Percentiles rank a stretch among this genome's conserved stretches.
Conservation (phyloP, 1,284 basidiomycete species). For the Gomphus bonarii region DNA sequence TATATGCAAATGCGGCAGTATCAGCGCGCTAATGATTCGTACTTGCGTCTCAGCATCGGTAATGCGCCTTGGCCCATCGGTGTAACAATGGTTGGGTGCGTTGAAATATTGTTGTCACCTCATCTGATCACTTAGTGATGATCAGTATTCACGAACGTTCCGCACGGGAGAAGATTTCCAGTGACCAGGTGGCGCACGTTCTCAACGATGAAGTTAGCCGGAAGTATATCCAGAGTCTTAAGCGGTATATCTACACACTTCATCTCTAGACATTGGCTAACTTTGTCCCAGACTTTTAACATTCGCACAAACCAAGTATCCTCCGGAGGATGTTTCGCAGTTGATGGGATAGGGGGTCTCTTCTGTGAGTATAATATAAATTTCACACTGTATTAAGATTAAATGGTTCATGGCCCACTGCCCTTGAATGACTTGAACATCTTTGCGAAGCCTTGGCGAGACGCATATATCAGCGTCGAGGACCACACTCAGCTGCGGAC, state of each 20-base stretch:
- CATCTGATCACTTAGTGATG: slow-evolving; percentile 5
- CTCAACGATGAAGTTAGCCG: slow-evolving; percentile 97
- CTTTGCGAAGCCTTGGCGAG: neutral
- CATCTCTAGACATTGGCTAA: neutral
- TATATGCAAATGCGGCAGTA: slow-evolving; percentile 94
- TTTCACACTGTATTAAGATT: neutral
- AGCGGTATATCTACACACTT: slow-evolving; percentile 48
- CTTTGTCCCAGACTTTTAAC: slow-evolving; percentile 60
- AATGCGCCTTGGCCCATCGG: slow-evolving; percentile 99
- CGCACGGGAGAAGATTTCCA: slow-evolving; percentile 93
- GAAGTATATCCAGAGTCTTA: slow-evolving; percentile 98
- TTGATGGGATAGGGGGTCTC: slow-evolving; percentile 61
- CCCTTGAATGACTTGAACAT: neutral
- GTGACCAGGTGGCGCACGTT: slow-evolving; percentile 95
- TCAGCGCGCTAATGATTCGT: slow-evolving; percentile 92
- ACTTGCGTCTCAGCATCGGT: slow-evolving; percentile 92
- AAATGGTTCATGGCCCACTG: neutral
- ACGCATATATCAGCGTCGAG: neutral
- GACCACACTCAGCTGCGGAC: neutral
- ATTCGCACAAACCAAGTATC: slow-evolving; percentile 91
- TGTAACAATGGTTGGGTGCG: slow-evolving; percentile 95
- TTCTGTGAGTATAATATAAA: neutral
- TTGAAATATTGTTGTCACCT: slow-evolving; percentile 13
- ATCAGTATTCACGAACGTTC: slow-evolving; percentile 93
- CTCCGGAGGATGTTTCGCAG: slow-evolving; percentile 83